Evolutionary conservation across 78 protist species (phyloP).

Genomic region (Polysphondylium violaceum): DNA sequence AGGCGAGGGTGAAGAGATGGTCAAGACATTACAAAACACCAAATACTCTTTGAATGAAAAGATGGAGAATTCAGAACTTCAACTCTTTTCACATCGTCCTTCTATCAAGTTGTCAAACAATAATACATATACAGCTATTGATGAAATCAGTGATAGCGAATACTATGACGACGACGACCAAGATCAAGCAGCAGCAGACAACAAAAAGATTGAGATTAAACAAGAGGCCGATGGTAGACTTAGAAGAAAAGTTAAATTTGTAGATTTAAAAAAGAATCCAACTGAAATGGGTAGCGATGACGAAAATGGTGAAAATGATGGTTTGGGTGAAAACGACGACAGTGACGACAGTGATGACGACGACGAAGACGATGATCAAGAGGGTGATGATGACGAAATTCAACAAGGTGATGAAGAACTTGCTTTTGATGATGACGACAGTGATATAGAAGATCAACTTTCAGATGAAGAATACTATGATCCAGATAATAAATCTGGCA

Average conservation of each 20-base stretch:
- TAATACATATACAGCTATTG: slow-evolving; percentile 36
- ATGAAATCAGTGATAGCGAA: slow-evolving; percentile 28
- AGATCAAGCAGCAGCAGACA: not conserved
- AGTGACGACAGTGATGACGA: slow-evolving; percentile 68
- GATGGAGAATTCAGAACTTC: slow-evolving; percentile 50
- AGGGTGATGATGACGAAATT: slow-evolving; percentile 35
- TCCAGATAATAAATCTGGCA: slow-evolving; percentile 31
- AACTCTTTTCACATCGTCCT: slow-evolving; percentile 45
- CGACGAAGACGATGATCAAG: slow-evolving; percentile 46
- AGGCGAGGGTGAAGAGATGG: slow-evolving; percentile 90
- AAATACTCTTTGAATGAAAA: slow-evolving; percentile 48
- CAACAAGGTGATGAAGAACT: slow-evolving; percentile 28
- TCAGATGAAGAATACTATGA: slow-evolving; percentile 65
- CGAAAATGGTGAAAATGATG: slow-evolving; percentile 55
- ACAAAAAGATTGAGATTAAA: slow-evolving; percentile 76
- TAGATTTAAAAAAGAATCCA: slow-evolving; percentile 59
- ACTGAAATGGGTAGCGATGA: slow-evolving; percentile 60
- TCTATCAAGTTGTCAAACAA: slow-evolving; percentile 54
- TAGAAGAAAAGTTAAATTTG: slow-evolving; percentile 66
- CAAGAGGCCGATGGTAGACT: slow-evolving; percentile 46
- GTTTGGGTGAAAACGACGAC: slow-evolving; percentile 62
- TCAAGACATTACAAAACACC: slow-evolving; percentile 68
- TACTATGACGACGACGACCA: slow-evolving; percentile 45
- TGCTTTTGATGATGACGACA: slow-evolving; percentile 34
- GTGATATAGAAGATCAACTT: slow-evolving; percentile 24